A percentile compares a stretch with the other conserved stretches of the same genome.
Conservation (phyloP, 2,329 filamentous ascomycete genomes). For the Phyllosticta citribraziliensis region DNA sequence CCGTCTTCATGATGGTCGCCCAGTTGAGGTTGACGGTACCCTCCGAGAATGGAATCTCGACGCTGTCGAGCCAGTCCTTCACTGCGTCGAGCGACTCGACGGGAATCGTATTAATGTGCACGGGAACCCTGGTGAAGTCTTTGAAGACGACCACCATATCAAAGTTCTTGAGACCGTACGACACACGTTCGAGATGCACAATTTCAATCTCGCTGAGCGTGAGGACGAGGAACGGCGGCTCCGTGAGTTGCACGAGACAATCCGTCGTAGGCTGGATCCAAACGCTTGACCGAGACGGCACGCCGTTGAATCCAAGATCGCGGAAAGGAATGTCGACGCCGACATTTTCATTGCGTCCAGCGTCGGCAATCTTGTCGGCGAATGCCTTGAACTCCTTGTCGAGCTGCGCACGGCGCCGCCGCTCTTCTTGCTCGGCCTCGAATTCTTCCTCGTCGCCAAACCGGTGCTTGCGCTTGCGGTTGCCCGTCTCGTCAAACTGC, state of each 20-base stretch:
- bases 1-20: slow-evolving; percentile 99
- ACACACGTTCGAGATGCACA: slow-evolving; percentile 88
- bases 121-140: slow-evolving; percentile 82
- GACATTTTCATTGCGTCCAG: slow-evolving; percentile 79
- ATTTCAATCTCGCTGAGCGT: slow-evolving; percentile 94
- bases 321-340: slow-evolving; percentile 95
- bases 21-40: slow-evolving; percentile 97
- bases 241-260: slow-evolving; percentile 91
- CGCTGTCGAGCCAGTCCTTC: slow-evolving; percentile 94
- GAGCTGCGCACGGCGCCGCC: slow-evolving; percentile 78
- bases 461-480: slow-evolving; percentile 92
- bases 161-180: slow-evolving; percentile 97
- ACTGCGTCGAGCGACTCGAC: slow-evolving; percentile 90
- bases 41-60: slow-evolving; percentile 89
- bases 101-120: slow-evolving; percentile 96
- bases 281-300: slow-evolving; percentile 91
- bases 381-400: slow-evolving; percentile 95
- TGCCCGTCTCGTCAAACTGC: slow-evolving; percentile 97
- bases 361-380: slow-evolving; percentile 94
- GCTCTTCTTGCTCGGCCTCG: slow-evolving; percentile 94
- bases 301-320: slow-evolving; percentile 92
- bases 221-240: slow-evolving; percentile 92
- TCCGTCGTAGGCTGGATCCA: slow-evolving; percentile 94
- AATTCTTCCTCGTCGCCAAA: slow-evolving; percentile 99
- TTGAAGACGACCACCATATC: slow-evolving; percentile 98